These are phyloP conservation scores for Naegleria lovaniensis DNA, from an alignment of 208 protist genomes.

Conservation along the genomic window DNA sequence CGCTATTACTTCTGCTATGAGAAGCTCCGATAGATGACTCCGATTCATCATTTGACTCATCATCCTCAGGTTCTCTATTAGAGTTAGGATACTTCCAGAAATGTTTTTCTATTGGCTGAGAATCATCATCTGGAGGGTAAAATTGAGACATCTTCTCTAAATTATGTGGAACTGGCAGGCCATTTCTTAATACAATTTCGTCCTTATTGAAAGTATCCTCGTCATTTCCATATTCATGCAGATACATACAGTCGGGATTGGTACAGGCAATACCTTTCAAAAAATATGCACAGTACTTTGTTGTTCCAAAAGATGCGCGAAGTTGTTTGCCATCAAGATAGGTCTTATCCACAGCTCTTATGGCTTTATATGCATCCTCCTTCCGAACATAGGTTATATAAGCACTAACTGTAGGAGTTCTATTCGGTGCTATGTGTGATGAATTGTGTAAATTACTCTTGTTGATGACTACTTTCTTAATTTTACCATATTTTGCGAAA, in stretches of 20 bases:
- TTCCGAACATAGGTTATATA: conserved; percentile 61
- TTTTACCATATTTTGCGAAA: conserved; percentile 78
- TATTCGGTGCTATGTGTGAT: neutral
- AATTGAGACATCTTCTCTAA: neutral
- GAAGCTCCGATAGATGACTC: neutral
- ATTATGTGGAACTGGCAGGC: conserved; percentile 16
- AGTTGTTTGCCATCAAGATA: conserved; percentile 32
- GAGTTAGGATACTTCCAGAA: conserved; percentile 9
- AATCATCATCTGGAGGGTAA: neutral
- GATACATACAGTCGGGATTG: conserved; percentile 79
- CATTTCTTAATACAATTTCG: conserved; percentile 51
- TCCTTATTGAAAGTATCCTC: conserved; percentile 60
- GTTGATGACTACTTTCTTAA: conserved; percentile 71
- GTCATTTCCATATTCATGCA: conserved; percentile 61
- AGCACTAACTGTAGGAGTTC: conserved; percentile 48
- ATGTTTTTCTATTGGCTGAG: neutral
- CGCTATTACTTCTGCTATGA: neutral
- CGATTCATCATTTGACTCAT: neutral
- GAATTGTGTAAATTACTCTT: conserved; percentile 45
- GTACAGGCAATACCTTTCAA: conserved; percentile 56
- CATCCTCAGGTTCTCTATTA: neutral
- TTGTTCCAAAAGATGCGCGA: conserved; percentile 76
- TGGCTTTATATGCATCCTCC: conserved; percentile 56
- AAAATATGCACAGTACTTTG: conserved; percentile 81
- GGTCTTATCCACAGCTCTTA: conserved; percentile 57